A percentile compares a stretch with the other conserved stretches of the same genome.
Evolutionary conservation across 2,329 filamentous ascomycete genomes (phyloP).

Genomic region (Fusarium dlaminii): DNA sequence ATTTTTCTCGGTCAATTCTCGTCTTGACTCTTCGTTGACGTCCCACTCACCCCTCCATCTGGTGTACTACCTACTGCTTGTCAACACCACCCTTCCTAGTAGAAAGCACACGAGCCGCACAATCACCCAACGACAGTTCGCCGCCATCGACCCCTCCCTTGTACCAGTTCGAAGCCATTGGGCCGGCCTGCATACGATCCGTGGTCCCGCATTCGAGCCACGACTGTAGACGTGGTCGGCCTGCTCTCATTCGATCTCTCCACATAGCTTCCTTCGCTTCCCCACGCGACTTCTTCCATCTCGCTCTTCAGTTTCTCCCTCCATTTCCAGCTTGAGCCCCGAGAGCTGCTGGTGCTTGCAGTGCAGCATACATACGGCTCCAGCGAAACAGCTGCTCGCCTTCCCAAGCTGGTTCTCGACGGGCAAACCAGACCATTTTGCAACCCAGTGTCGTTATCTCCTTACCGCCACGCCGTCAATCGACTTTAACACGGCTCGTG

Average conservation of each 20-base stretch:
- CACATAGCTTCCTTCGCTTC: slow-evolving; percentile 46
- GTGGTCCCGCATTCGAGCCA: slow-evolving; percentile 53
- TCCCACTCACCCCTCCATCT: slow-evolving; percentile 41
- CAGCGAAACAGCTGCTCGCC: slow-evolving; percentile 46
- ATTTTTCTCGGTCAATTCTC: slow-evolving; percentile 27
- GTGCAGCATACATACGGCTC: slow-evolving; percentile 46
- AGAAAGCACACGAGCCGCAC: slow-evolving; percentile 42
- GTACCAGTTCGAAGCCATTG: slow-evolving; percentile 46
- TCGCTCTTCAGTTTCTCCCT: slow-evolving; percentile 46
- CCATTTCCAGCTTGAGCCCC: slow-evolving; percentile 44
- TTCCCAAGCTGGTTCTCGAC: slow-evolving; percentile 36
- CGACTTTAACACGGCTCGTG: slow-evolving; percentile 31
- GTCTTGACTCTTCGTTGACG: slow-evolving; percentile 28
- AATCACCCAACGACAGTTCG: slow-evolving; percentile 44
- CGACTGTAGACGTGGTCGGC: slow-evolving; percentile 49
- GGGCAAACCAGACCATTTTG: slow-evolving; percentile 43
- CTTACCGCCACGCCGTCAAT: slow-evolving; percentile 43
- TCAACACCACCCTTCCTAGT: slow-evolving; percentile 42
- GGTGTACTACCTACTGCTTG: slow-evolving; percentile 34
- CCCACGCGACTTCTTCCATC: slow-evolving; percentile 49
- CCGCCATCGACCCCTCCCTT: slow-evolving; percentile 42
- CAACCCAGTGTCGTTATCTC: slow-evolving; percentile 41
- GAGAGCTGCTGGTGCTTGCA: slow-evolving; percentile 47
- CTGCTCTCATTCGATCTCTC: slow-evolving; percentile 48
- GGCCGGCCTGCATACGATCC: slow-evolving; percentile 51